Evolutionary conservation across 1,139 yeast genomes (phyloP).

Genomic region (Debaryomycetaceae sp.): DNA sequence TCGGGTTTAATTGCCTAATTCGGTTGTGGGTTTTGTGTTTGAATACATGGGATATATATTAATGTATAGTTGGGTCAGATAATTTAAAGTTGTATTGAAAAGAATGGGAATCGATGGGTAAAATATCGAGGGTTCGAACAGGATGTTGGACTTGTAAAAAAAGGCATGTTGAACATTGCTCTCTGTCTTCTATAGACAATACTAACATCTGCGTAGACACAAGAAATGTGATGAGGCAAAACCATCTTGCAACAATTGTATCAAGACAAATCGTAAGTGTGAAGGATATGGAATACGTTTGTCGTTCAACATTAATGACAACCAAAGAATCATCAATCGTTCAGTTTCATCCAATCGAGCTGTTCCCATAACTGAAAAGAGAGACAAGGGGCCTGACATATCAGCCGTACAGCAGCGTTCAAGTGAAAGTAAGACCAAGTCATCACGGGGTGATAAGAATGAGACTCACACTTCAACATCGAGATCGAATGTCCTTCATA

Average conservation of each 20-base stretch:
- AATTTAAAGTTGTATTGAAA: too few species aligned
- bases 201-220: conserved; percentile 21
- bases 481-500: neutral
- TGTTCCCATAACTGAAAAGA: neutral
- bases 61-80: too few species aligned
- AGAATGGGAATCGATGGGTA: conserved; percentile 20
- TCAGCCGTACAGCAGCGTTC: neutral
- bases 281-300: conserved; percentile 48
- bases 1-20: too few species aligned
- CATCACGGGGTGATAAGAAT: neutral
- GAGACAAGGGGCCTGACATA: neutral
- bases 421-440: neutral
- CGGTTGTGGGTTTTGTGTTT: too few species aligned
- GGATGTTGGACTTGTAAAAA: conserved; percentile 51
- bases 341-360: neutral
- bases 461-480: neutral
- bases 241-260: conserved; percentile 53
- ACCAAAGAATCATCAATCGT: neutral
- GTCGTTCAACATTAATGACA: conserved; percentile 46
- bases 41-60: too few species aligned
- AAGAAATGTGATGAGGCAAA: conserved; percentile 57
- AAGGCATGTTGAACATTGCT: conserved; percentile 19
- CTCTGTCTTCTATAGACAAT: neutral
- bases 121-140: conserved; percentile 45
- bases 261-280: conserved; percentile 40